Conservation (phyloP, 2,329 filamentous ascomycete genomes). For the Lachnum nothofagi region DNA sequence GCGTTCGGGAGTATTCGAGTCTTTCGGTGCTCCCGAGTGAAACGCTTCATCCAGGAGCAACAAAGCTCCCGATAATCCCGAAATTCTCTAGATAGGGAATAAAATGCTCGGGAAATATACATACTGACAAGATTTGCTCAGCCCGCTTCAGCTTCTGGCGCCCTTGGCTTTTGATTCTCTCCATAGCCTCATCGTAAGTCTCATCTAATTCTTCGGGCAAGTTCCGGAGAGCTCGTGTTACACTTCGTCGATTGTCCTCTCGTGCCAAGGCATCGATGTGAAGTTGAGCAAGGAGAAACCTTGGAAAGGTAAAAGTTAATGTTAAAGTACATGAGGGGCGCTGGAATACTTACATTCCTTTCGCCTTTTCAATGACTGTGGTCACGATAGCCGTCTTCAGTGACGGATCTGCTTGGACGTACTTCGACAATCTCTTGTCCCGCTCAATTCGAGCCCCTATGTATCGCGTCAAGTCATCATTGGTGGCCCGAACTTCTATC, state of each 20-base stretch:
- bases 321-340: background rate
- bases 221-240: constrained; percentile 27
- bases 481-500: constrained; percentile 31
- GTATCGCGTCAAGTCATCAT: constrained; percentile 30
- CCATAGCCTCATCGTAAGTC: constrained; percentile 38
- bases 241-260: constrained; percentile 26
- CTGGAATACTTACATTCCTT: constrained; percentile 34
- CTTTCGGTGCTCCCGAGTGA: no score
- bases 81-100: no score
- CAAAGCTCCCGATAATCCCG: no score
- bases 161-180: constrained; percentile 34
- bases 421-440: no score
- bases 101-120: no score
- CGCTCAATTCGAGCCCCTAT: constrained; percentile 26
- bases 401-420: constrained; percentile 18
- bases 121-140: constrained; percentile 25
- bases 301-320: background rate
- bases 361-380: constrained; percentile 18
- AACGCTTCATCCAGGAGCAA: no score
- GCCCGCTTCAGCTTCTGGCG: constrained; percentile 28
- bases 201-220: constrained; percentile 26
- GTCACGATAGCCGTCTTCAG: constrained; percentile 22
- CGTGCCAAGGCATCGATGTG: constrained; percentile 30
- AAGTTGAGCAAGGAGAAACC: constrained; percentile 31
- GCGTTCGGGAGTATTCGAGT: no score